Evolutionary conservation across 257 asterid species (phyloP).

Genomic region (Rehmannia glutinosa): DNA sequence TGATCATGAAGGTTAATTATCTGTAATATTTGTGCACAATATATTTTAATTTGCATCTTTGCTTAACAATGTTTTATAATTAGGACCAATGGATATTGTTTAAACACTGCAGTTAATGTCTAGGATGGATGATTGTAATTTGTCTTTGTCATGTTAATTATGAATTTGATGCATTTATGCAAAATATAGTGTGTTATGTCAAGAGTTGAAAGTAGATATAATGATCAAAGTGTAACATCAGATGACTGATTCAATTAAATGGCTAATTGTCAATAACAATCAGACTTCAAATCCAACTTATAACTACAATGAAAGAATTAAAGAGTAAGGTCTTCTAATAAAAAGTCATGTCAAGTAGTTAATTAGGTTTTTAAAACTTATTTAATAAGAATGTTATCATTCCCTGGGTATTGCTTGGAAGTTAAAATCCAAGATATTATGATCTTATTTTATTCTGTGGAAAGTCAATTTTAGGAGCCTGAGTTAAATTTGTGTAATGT

Average conservation of each 20-base stretch:
- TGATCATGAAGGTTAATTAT: background rate
- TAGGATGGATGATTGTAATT: no score
- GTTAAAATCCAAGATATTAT: constrained; percentile 13
- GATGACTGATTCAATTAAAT: background rate
- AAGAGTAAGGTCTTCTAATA: no score
- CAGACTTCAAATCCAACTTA: constrained; percentile 25
- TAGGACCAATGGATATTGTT: no score
- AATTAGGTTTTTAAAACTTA: background rate
- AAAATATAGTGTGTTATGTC: background rate
- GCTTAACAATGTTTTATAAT: no score
- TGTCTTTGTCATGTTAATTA: constrained; percentile 19
- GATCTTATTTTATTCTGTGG: no score
- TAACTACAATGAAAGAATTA: no score
- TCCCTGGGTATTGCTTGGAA: constrained; percentile 11
- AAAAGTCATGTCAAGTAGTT: constrained; percentile 27
- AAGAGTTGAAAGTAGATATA: background rate
- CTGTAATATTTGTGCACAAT: no score
- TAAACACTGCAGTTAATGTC: no score
- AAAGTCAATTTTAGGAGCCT: no score
- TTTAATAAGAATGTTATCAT: background rate
- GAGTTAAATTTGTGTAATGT: no score
- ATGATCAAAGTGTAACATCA: constrained; percentile 12
- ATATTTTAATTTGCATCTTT: no score
- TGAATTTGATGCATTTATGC: constrained; percentile 29
- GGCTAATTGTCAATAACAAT: background rate